Base-by-base conservation (phyloP, 2,329 filamentous ascomycete species). In the Aspergillus thermomutatus region DNA sequence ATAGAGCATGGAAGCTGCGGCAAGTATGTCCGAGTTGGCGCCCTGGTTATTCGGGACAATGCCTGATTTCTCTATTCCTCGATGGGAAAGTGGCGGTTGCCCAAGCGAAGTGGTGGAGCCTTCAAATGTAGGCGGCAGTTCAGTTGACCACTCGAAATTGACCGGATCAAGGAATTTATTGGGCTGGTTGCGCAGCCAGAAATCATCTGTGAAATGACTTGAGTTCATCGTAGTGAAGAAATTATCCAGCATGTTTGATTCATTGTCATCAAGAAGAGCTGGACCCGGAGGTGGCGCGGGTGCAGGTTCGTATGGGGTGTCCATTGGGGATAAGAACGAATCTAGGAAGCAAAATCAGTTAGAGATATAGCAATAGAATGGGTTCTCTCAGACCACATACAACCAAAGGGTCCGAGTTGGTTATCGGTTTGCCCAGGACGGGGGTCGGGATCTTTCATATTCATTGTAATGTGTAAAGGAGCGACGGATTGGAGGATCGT, bases 51-150 rank as follows among this genome's bases (percentile, higher is more conserved):
- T 65, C 31, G 61, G 56, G 47, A 69, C 58, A 52, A 65, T 52
- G 7, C 64, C 64, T 26, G 64, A 48, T 53, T 74, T 74, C 14
- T 66, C 63, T 23, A 64, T 48, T 14, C 60, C 60, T 28, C 66
- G 66, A 40, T 68, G 65, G 47, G 68, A 61, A 25, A 68, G 61
- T 2, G 72, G 73, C 37, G 83, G 82, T 50, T 83, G 80, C 19
- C 85, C 85, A 60, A 83, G 83, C 3, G 85, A 87, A 21, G 86
- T 87, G 1, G 83, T 78, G 11, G 86, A 84, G 51, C 86, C 86
- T 75, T 89, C 83, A 61, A 89, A 85, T 50, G 80, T 80, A 1
- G 86, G 86, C 4, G 86, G 87, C 21, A 88, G 75, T 57, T 85
- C 83, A 21, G 70, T 66, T 26, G 69, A 61, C 74, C 75, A 78